These are phyloP conservation scores for Syzygium aqueum DNA, from an alignment of 345 rosid species.

Conservation along the genomic window DNA sequence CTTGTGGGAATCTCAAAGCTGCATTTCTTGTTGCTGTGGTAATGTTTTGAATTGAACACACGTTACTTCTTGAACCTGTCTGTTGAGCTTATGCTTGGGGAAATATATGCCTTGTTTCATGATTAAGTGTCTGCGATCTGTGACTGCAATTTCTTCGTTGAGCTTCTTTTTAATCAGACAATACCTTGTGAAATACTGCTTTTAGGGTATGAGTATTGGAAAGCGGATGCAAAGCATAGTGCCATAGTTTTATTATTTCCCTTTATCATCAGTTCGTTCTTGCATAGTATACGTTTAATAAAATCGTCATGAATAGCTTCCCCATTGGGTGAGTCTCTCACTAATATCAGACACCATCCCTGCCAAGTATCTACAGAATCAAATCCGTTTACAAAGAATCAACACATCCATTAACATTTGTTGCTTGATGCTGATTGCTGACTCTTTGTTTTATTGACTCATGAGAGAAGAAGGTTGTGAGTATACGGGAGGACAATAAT, in stretches of 20 bases:
- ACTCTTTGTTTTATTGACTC: not conserved
- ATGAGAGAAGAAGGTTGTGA: not conserved
- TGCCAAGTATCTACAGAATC: not conserved
- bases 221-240: not conserved
- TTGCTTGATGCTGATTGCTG: not conserved
- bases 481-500: not conserved
- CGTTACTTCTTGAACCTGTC: not conserved
- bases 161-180: not conserved
- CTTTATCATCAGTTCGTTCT: not conserved
- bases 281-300: not conserved
- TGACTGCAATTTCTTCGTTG: not conserved
- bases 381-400: not conserved
- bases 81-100: not conserved
- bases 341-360: not conserved
- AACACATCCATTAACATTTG: not conserved
- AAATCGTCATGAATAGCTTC: not conserved
- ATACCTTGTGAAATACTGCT: not conserved
- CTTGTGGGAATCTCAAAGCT: slow-evolving; percentile 95
- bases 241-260: not conserved
- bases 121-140: not conserved
- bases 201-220: not conserved
- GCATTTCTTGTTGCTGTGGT: slow-evolving; percentile 96
- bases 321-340: not conserved
- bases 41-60: slow-evolving; percentile 13
- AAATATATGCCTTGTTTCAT: not conserved